phyloP scores from a whole-genome alignment of 345 rosid species.

The Sonneratia caseolaris region DNA sequence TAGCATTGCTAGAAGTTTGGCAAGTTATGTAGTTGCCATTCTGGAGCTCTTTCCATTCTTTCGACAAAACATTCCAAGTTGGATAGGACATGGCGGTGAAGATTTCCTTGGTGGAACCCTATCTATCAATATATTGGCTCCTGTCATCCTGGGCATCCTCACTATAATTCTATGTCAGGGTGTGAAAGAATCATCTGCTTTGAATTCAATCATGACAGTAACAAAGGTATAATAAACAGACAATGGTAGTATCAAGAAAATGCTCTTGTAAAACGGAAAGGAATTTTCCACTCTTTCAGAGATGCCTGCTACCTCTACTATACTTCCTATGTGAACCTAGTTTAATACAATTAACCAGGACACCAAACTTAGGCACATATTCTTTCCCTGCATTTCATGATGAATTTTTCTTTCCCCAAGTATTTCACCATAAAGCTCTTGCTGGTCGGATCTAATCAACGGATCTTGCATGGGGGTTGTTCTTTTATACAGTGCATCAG shows the following conservation, averaged over 20 bases:
- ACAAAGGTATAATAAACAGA: conserved; percentile 39
- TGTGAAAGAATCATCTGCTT: conserved; percentile 65
- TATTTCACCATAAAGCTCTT: background rate
- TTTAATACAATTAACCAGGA: too few species aligned
- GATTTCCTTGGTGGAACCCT: conserved; percentile 72
- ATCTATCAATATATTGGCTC: conserved; percentile 75
- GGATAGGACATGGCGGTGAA: conserved; percentile 79
- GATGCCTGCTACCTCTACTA: too few species aligned
- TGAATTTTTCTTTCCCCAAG: background rate
- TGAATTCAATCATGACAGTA: conserved; percentile 73
- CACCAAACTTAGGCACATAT: background rate
- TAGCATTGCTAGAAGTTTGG: conserved; percentile 86
- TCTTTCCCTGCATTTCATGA: background rate
- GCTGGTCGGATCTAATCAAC: background rate
- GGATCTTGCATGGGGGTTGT: background rate
- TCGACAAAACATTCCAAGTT: conserved; percentile 50
- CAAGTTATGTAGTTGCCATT: conserved; percentile 62
- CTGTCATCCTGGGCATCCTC: conserved; percentile 55
- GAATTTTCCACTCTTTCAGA: background rate
- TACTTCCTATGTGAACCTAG: too few species aligned
- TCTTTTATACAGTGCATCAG: background rate
- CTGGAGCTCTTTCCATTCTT: conserved; percentile 66
- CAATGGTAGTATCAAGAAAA: background rate
- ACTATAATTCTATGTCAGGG: conserved; percentile 71
- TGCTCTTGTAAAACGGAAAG: background rate